Evolutionary conservation across 371 early-diverging fungal genomes (phyloP).

Genomic region (Mortierella sp.): DNA sequence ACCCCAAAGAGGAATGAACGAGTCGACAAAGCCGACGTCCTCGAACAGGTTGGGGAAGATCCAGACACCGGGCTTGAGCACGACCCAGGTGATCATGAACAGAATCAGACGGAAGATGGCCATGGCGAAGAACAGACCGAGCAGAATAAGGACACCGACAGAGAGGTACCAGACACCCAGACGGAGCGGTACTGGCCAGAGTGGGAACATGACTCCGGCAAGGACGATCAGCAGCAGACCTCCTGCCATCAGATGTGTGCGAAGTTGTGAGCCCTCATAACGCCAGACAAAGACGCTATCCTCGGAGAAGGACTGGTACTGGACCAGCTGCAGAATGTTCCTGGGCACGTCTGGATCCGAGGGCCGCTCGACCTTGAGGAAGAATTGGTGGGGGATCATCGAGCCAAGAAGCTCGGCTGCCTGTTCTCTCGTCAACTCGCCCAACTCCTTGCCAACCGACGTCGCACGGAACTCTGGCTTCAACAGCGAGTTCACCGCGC

Average conservation of each 20-base stretch:
- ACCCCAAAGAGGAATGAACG: constrained; percentile 97
- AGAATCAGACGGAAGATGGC: constrained; percentile 93
- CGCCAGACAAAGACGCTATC: constrained; percentile 97
- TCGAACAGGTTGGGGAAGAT: constrained; percentile 99
- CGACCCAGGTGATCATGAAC: constrained; percentile 84
- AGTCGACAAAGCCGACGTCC: constrained; percentile 98
- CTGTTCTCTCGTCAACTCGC: constrained; percentile 72
- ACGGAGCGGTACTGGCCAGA: constrained; percentile 94
- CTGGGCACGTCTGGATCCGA: constrained; percentile 66
- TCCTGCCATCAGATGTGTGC: constrained; percentile 80
- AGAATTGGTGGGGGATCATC: constrained; percentile 77
- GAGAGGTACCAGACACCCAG: constrained; percentile 93
- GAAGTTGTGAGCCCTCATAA: constrained; percentile 90
- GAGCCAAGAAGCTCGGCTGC: constrained; percentile 77
- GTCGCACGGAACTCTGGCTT: constrained; percentile 76
- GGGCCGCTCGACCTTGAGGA: constrained; percentile 81
- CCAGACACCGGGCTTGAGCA: constrained; percentile 95
- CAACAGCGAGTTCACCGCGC: constrained; percentile 89
- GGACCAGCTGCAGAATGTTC: constrained; percentile 69
- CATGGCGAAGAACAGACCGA: constrained; percentile 93
- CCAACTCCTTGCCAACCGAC: constrained; percentile 64
- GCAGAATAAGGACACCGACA: constrained; percentile 86
- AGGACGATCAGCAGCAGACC: constrained; percentile 84
- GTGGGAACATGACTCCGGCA: constrained; percentile 96
- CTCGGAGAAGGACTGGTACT: constrained; percentile 80